phyloP scores from a whole-genome alignment of 495 filamentous ascomycete genomes.

The Recurvomyces mirabilis region DNA sequence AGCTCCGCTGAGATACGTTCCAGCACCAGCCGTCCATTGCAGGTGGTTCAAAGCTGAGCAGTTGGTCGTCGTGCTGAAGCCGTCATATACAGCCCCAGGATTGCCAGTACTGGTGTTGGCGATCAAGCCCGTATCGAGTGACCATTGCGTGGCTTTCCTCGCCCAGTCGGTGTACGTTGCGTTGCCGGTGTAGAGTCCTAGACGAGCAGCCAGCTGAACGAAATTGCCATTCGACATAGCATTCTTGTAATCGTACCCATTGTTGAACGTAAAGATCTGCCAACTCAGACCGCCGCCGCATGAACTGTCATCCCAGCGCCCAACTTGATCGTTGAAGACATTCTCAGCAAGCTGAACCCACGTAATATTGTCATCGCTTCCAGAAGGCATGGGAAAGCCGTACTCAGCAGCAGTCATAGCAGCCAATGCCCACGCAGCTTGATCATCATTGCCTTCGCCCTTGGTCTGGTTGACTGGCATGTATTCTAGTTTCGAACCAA shows the following conservation, averaged over 20 bases:
- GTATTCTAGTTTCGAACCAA: conserved; percentile 53
- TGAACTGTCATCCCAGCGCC: conserved; percentile 43
- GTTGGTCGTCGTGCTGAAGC: conserved; percentile 42
- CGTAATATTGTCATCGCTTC: background rate
- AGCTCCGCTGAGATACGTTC: conserved; percentile 11
- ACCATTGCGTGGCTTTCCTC: conserved; percentile 60
- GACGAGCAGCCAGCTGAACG: conserved; percentile 69
- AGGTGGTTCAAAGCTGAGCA: conserved; percentile 37
- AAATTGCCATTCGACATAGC: conserved; percentile 66
- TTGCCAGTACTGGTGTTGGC: conserved; percentile 9
- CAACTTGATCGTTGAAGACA: conserved; percentile 26
- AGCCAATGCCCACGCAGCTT: conserved; percentile 27
- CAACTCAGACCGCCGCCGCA: conserved; percentile 45
- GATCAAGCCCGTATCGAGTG: conserved; percentile 43
- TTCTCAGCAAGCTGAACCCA: conserved; percentile 25
- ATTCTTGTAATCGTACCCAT: conserved; percentile 62
- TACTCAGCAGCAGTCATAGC: conserved; percentile 28
- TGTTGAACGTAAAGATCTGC: conserved; percentile 77
- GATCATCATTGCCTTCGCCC: conserved; percentile 28
- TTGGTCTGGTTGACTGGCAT: conserved; percentile 72
- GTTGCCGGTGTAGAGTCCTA: conserved; percentile 62
- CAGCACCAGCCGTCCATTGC: conserved; percentile 16
- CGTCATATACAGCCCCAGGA: conserved; percentile 46
- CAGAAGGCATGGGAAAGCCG: conserved; percentile 17
- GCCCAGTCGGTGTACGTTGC: conserved; percentile 67